Evolutionary conservation across 2,329 filamentous ascomycete species (phyloP), one percentile per base, ranked within the genome.

Genomic region (Colletotrichum sp.): DNA sequence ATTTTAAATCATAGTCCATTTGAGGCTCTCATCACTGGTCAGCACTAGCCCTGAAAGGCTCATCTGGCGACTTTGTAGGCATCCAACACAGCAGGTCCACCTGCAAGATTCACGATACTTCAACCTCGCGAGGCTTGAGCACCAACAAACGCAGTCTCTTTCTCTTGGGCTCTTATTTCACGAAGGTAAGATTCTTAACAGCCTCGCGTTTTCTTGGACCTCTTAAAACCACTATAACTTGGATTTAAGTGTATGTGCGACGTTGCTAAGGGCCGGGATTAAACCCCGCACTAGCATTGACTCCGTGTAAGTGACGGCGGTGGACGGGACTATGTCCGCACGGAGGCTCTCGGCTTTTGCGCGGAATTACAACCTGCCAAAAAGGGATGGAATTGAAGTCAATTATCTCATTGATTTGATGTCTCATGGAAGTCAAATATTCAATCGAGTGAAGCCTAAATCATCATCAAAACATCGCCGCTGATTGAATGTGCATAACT

Each of bases 371-470:
- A 48, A 2, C 18, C 10, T 48, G 43, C n/a, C n/a, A 48, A 48
- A 48, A 48, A 0, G 0, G 43, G 43, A 48, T 13, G 43, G 10
- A 0, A 8, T 2, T 1, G 3, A 48, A 48, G 43, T 48, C 43
- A 48, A 21, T 21, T 48, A 48, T 48, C 43, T 48, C 43, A 48
- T 48, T 21, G 43, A 48, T 13, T 48, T 48, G 18, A 48, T 6
- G 0, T n/a, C n/a, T n/a, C n/a, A 0, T 1, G 6, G 10, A n/a
- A n/a, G 2, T n/a, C 38, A n/a, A 6, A 48, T 2, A n/a, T 5
- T n/a, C 18, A 7, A n/a, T n/a, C 18, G 3, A 48, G 18, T n/a
- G 5, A 36, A 1, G 15, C 0, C 0, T 38, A 18, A 1, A 1
- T 18, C 0, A 38, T 6, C 36, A 43, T 43, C 16, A 10, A 18